Evolutionary conservation across 495 filamentous ascomycete species (phyloP), one percentile per base, ranked within the genome.

Genomic region (Amniculicola lignicola): DNA sequence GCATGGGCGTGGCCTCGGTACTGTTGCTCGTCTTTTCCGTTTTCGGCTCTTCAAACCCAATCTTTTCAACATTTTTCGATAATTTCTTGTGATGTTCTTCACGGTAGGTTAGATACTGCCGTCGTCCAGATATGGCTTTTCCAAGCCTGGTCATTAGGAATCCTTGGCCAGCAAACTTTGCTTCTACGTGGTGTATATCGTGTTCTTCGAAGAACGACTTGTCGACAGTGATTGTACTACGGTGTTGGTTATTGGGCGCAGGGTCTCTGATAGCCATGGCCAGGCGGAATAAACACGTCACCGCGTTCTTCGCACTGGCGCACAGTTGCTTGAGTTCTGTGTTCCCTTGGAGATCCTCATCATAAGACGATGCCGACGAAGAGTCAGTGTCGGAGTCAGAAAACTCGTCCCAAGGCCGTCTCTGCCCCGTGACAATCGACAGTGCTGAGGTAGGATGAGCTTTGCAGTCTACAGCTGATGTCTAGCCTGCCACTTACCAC

Each of bases 31-130:
- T 60, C 7, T 54, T 16, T 18, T 54, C 57, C 5, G 57, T 60
- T 25, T 14, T 35, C 6, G 49, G 19, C 24, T 40, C 50, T 15
- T 60, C 57, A 14, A 41, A 21, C 6, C 57, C 49, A 33, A 60
- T 47, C 24, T 12, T 29, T n/a, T 60, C 57, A 7, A 37, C 51
- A 28, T 40, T 67, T 21, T 59, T 55, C 1, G 64, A 47, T 0
- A 77, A 55, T 55, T 73, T 76, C 5, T 39, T 35, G 41, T 69
- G 68, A 53, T 76, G 76, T 19, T 59, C 51, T 54, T 74, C 63
- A 4, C 72, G 62, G 39, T 78, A 78, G 36, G 51, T 67, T 6
- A 77, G 63, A 51, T 69, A 75, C 18, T 72, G 67, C 4, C 72
- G 71, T 25, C 75, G 55, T 19, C 65, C 60, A 3, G 72, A 72